Evolutionary conservation across 495 filamentous ascomycete species (phyloP), one percentile per base, ranked within the genome.

Genomic region (Penicillium cinerascens): DNA sequence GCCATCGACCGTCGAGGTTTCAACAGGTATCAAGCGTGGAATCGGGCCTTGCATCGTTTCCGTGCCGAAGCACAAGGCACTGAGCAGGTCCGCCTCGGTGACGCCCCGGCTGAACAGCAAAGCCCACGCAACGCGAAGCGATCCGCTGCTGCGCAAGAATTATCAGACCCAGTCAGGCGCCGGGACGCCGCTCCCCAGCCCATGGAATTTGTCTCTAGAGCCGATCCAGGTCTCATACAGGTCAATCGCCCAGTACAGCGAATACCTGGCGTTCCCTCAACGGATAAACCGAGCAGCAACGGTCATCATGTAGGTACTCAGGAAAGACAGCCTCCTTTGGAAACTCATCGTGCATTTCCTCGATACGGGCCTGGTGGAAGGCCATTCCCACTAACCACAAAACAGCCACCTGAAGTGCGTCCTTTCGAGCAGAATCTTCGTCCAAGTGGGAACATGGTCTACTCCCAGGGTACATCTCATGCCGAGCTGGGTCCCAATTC

Each of bases 1-100:
- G 63, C 65, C 45, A 58, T 69, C 59, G 67, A 75, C 44, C 71
- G 74, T 45, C 73, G 74, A 39, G 74, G 73, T n/a, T 77, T 77
- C 43, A 75, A 66, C 59, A 67, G 74, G 55, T 77, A 77, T 47
- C 66, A 76, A 59, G 74, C 73, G 44, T 77, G 74, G 74, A 72
- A 75, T 42, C 71, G 71, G 42, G 74, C 74, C 10, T 58, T 74
- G 41, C 66, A 68, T 52, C 63, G 68, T 37, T 75, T 74, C 51
- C 67, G 70, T 37, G 66, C 67, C 20, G 51, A 59, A 27, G 56
- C 58, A 27, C 65, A 57, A 29, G 54, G 33, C 8, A 47, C 60
- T 43, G 45, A 54, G 25, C 58, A 57, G 22, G 36, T 38, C 8
- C 55, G 44, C 5, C 16, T 52, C 20, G 37, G 45, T 22, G 42